Evolutionary conservation across 2,329 filamentous ascomycete genomes (phyloP).

Genomic region (Pseudofabraea citricarpa): DNA sequence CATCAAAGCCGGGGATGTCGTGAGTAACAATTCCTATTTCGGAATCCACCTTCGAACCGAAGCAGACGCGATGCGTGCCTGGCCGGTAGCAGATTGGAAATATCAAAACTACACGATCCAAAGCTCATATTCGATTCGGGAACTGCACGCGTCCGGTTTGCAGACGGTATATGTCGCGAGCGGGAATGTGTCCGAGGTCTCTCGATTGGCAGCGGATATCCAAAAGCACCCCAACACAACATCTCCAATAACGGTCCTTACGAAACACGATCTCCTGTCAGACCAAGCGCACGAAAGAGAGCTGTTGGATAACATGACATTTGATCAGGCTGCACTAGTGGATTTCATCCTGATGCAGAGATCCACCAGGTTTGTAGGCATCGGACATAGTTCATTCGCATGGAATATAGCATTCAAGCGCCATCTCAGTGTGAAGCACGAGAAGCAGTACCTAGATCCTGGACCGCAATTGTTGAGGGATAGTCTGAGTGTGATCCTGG

Average conservation of each 20-base stretch:
- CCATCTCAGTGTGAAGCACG: conserved; percentile 1
- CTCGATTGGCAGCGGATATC: conserved; percentile 5
- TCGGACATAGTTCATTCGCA: conserved; percentile 38
- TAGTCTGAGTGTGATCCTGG: background rate
- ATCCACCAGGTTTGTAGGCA: conserved; percentile 35
- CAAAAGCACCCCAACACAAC: background rate
- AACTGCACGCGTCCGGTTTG: conserved; percentile 4
- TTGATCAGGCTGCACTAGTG: conserved; percentile 41
- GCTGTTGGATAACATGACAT: conserved; percentile 30
- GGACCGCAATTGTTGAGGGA: background rate
- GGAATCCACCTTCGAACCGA: conserved; percentile 16
- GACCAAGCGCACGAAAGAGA: conserved; percentile 24
- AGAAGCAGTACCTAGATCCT: background rate
- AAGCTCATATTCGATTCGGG: conserved; percentile 6
- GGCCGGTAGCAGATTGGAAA: conserved; percentile 9
- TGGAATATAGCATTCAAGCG: conserved; percentile 40
- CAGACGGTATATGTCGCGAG: conserved; percentile 11
- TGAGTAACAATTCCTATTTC: conserved; percentile 11
- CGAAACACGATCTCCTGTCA: conserved; percentile 35
- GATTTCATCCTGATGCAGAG: conserved; percentile 42
- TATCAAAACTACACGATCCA: conserved; percentile 10
- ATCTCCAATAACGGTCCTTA: conserved; percentile 9
- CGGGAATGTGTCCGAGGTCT: conserved; percentile 6
- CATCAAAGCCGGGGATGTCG: conserved; percentile 19
- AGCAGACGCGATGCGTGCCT: conserved; percentile 12